Evolutionary conservation across 257 asterid species (phyloP).

Genomic region (Ophiorrhiza pumila): DNA sequence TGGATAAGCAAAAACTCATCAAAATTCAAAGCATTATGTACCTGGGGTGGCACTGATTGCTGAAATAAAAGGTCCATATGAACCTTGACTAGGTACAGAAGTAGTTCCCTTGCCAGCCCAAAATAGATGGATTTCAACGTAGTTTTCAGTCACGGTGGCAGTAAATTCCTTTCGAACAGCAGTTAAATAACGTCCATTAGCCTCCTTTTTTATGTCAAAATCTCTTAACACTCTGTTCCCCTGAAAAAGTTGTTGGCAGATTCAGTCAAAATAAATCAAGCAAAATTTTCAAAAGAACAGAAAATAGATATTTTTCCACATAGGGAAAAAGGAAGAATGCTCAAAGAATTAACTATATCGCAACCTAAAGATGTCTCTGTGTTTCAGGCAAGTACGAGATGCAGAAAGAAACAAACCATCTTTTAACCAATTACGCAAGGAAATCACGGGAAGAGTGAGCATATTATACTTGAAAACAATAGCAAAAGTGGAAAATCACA

Average conservation of each 20-base stretch:
- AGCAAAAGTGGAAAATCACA: neutral
- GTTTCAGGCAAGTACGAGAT: neutral
- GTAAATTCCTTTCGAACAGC: constrained; percentile 43
- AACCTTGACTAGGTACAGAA: constrained; percentile 63
- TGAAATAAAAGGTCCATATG: constrained; percentile 71
- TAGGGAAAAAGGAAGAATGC: neutral
- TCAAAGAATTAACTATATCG: neutral
- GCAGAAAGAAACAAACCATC: neutral
- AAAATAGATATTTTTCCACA: neutral
- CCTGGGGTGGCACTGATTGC: constrained; percentile 79
- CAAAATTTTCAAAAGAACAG: neutral
- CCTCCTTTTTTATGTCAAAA: constrained; percentile 63
- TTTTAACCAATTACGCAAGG: neutral
- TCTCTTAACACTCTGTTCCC: constrained; percentile 49
- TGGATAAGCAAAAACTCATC: neutral
- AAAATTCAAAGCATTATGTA: constrained; percentile 18
- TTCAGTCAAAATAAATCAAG: neutral
- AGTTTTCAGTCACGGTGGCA: constrained; percentile 54
- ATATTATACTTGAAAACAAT: neutral
- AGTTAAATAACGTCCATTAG: constrained; percentile 41
- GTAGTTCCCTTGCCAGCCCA: constrained; percentile 97
- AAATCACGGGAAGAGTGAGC: neutral
- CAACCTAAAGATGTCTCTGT: neutral
- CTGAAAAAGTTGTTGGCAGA: constrained; percentile 29
- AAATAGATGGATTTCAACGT: constrained; percentile 73